Evolutionary conservation across 2,329 filamentous ascomycete species (phyloP).

Genomic region (Colletotrichum higginsianum): DNA sequence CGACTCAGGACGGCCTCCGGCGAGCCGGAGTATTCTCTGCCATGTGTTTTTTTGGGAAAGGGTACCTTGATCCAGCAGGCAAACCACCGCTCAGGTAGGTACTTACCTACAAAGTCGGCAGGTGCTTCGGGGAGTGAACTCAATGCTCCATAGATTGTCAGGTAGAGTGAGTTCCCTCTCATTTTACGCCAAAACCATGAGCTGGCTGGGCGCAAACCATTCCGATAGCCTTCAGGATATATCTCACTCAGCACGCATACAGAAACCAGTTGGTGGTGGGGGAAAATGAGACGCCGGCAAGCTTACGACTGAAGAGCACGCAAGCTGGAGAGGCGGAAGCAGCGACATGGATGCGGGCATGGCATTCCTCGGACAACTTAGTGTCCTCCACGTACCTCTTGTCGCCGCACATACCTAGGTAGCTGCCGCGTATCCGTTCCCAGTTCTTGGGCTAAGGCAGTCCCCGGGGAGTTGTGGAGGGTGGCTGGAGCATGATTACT

Average conservation of each 20-base stretch:
- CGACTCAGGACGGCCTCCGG: constrained; percentile 29
- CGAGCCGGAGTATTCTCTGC: neutral
- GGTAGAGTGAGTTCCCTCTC: neutral
- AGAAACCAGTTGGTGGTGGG: neutral
- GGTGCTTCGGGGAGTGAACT: too few relatives aligned
- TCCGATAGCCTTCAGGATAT: neutral
- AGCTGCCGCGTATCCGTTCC: constrained; percentile 37
- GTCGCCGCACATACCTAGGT: neutral
- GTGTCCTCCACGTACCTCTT: constrained; percentile 16
- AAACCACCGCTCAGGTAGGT: neutral
- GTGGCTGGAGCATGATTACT: constrained; percentile 21
- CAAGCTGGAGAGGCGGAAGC: neutral
- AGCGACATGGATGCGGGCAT: constrained; percentile 2
- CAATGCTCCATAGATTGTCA: neutral
- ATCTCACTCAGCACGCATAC: neutral
- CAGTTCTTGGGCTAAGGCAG: constrained; percentile 20
- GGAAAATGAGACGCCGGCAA: neutral
- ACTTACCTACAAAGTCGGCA: too few relatives aligned
- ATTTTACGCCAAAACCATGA: too few relatives aligned
- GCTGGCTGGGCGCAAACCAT: neutral
- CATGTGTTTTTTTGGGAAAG: neutral
- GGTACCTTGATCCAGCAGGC: neutral
- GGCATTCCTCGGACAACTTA: constrained; percentile 6
- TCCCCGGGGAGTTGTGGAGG: constrained; percentile 14
- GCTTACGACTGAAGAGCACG: neutral